Conservation (phyloP, 139 green algal genomes). For the Mesotaenium endlicherianum region DNA sequence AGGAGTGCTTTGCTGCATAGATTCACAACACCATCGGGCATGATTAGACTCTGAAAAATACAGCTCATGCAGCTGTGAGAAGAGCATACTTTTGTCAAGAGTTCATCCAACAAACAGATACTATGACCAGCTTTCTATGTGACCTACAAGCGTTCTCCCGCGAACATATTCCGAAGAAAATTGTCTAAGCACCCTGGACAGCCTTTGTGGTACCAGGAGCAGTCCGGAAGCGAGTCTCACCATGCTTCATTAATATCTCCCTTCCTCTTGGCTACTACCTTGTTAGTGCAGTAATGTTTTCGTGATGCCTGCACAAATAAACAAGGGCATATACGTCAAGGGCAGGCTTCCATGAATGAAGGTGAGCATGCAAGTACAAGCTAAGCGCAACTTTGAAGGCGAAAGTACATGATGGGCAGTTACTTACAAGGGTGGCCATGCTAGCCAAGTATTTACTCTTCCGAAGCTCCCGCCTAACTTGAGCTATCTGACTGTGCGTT, state of each 20-base stretch:
- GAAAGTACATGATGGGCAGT: too few species aligned
- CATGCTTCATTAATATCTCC: slow-evolving; percentile 15
- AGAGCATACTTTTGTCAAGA: too few species aligned
- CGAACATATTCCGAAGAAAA: too few species aligned
- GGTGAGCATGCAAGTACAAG: neutral
- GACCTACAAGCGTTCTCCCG: too few species aligned
- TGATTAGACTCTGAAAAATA: too few species aligned
- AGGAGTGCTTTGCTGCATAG: neutral
- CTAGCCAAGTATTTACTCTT: slow-evolving; percentile 69
- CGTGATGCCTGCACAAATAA: slow-evolving; percentile 51
- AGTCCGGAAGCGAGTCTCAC: too few species aligned
- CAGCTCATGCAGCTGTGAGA: neutral
- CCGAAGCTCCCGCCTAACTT: slow-evolving; percentile 91
- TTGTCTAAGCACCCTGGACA: too few species aligned
- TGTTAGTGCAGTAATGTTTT: slow-evolving; percentile 89
- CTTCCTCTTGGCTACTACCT: slow-evolving; percentile 49
- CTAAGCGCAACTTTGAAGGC: too few species aligned
- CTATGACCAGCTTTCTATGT: too few species aligned
- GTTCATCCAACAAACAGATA: too few species aligned
- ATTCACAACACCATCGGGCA: too few species aligned
- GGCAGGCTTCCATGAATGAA: neutral
- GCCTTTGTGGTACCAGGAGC: too few species aligned
- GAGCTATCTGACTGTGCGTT: slow-evolving; percentile 91
- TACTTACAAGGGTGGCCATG: slow-evolving; percentile 82
- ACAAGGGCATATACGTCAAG: neutral